These are phyloP conservation scores for Eruca vesicaria DNA, from an alignment of 441 rosid species.

Conservation along the genomic window DNA sequence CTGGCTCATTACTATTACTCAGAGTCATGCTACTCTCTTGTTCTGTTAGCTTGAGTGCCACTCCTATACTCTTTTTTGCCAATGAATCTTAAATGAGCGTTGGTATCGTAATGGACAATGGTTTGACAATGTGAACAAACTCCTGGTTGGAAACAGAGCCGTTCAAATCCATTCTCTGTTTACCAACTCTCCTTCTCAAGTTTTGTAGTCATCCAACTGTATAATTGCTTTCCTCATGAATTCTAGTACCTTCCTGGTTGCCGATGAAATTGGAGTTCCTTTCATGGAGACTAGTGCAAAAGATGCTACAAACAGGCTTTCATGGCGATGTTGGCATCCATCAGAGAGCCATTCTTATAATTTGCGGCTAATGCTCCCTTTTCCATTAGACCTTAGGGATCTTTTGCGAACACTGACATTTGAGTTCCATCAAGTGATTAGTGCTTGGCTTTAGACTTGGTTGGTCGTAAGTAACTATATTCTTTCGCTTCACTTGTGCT, in stretches of 20 bases:
- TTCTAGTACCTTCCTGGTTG: slow-evolving; percentile 32
- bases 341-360: slow-evolving; percentile 42
- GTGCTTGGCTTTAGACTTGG: neutral
- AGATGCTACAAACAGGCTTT: slow-evolving; percentile 55
- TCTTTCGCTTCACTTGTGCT: neutral
- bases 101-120: slow-evolving; percentile 34
- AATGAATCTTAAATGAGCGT: slow-evolving; percentile 6
- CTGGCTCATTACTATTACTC: slow-evolving; percentile 4
- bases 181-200: neutral
- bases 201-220: neutral
- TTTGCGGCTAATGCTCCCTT: neutral
- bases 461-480: neutral
- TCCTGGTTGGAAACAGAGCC: slow-evolving; percentile 56
- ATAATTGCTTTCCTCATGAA: neutral
- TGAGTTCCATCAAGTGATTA: neutral
- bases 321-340: slow-evolving; percentile 59
- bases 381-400: neutral
- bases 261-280: slow-evolving; percentile 60
- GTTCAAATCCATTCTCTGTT: slow-evolving; percentile 25
- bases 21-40: slow-evolving; percentile 17
- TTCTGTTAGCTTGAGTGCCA: slow-evolving; percentile 18
- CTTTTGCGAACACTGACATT: neutral
- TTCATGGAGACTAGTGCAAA: slow-evolving; percentile 71
- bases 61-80: slow-evolving; percentile 9
- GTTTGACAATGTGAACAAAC: slow-evolving; percentile 62